Evolutionary conservation across 345 rosid genomes (phyloP), one percentile per base, ranked within the genome.

Genomic region (Ceriops tagal): DNA sequence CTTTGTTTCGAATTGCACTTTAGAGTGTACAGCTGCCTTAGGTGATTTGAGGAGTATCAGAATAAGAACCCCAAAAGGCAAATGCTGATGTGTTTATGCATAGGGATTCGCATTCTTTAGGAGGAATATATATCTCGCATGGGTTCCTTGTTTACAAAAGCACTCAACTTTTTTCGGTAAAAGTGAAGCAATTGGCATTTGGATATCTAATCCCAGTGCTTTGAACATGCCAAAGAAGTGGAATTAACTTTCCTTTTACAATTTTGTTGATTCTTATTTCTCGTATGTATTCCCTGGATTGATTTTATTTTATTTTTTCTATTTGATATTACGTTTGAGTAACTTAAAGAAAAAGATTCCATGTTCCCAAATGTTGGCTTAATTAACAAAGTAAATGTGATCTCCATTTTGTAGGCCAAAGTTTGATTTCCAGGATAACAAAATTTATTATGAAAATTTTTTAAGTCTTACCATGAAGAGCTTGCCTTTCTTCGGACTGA

Each of bases 71-170:
- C 19, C 51, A 69, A 65, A 56, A 56, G 59, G 70, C 58, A 34
- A 57, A 34, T 28, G 58, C 19, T 30, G 56, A 64, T 20, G 32
- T 57, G 73, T 63, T n/a, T 47, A 68, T 39, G 49, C 61, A 13
- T 55, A 53, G 56, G 52, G 62, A 66, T 66, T 66, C 66, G 21
- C 31, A 63, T 55, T 56, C 70, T 60, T 52, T 61, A 47, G 10
- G 27, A 67, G 9, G 4, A 16, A 68, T 69, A 59, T 64, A 46
- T 64, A 46, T 65, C 65, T 65, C 30, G n/a, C 6, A 52, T 28
- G 46, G 67, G 52, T 71, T 28, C 73, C 58, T 67, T 72, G 76
- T 75, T 62, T 63, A 57, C 16, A 56, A 69, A 82, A 74, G 81
- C 79, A 64, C 43, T 47, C 30, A 55, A 35, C 73, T 79, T 77